A percentile compares a stretch with the other conserved stretches of the same genome.
These are phyloP conservation scores for Microdochium trichocladiopsis DNA, from an alignment of 2,329 filamentous ascomycete genomes.

Conservation along the genomic window DNA sequence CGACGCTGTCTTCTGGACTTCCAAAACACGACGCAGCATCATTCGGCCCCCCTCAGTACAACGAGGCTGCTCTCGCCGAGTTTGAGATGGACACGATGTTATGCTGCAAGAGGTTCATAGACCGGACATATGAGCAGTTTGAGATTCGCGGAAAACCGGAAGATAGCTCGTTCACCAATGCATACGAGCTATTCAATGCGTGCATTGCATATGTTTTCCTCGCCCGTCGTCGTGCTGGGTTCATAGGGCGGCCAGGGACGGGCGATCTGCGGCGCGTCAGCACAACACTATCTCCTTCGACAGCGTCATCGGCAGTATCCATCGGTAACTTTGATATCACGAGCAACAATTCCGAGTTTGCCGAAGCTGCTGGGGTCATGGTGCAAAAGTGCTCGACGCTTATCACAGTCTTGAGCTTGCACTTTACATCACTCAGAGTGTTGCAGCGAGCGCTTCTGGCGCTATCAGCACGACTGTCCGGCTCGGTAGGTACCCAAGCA, in stretches of 20 bases:
- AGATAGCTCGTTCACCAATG: slow-evolving; percentile 6
- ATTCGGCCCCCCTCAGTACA: not conserved
- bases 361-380: not conserved
- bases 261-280: not conserved
- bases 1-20: not conserved
- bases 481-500: not conserved
- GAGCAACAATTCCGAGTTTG: not conserved
- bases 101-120: slow-evolving; percentile 3
- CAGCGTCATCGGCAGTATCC: not conserved
- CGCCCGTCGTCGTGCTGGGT: not conserved
- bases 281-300: not conserved
- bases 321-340: no score
- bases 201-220: slow-evolving; percentile 3
- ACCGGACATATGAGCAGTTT: slow-evolving; percentile 3
- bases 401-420: not conserved
- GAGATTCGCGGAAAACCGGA: not conserved
- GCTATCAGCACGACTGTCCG: not conserved
- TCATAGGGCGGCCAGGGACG: no score
- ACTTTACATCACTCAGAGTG: not conserved
- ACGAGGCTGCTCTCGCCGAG: not conserved
- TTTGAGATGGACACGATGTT: slow-evolving; percentile 3
- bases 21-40: not conserved
- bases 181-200: slow-evolving; percentile 6
- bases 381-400: slow-evolving; percentile 1
- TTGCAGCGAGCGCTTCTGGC: not conserved